phyloP scores from a whole-genome alignment of 2,329 filamentous ascomycete genomes.

The Paraphoma sp. region DNA sequence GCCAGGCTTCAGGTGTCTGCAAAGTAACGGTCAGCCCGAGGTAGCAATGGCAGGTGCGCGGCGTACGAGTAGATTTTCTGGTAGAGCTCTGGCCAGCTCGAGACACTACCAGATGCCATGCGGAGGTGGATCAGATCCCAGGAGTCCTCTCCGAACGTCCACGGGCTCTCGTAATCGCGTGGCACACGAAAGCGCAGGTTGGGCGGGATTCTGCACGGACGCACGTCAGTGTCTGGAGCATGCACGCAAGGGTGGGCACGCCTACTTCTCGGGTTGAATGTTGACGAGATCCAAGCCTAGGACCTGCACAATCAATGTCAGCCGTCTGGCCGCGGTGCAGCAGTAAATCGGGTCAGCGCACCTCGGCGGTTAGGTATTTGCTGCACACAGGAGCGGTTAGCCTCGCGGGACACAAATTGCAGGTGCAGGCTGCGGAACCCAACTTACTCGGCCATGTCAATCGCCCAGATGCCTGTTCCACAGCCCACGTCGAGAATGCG shows the following conservation, averaged over 20 bases:
- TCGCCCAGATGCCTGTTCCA: conserved; percentile 90
- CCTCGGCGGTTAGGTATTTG: conserved; percentile 63
- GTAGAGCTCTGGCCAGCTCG: conserved; percentile 78
- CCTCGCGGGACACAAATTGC: conserved; percentile 17
- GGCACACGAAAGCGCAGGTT: conserved; percentile 72
- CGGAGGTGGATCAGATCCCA: conserved; percentile 87
- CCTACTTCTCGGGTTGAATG: conserved; percentile 65
- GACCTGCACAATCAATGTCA: conserved; percentile 51
- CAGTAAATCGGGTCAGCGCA: conserved; percentile 27
- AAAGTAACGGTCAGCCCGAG: not conserved
- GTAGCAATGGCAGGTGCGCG: not conserved
- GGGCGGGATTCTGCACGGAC: conserved; percentile 67
- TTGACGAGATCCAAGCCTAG: conserved; percentile 67
- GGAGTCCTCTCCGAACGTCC: conserved; percentile 70
- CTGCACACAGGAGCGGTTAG: conserved; percentile 45
- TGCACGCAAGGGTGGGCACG: conserved; percentile 47
- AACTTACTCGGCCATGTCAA: conserved; percentile 80
- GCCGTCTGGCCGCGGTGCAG: conserved; percentile 27
- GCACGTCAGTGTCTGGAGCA: conserved; percentile 39
- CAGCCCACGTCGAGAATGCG: conserved; percentile 74
- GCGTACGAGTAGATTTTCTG: conserved; percentile 69
- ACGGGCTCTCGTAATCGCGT: conserved; percentile 79
- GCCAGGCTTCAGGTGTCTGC: conserved; percentile 77
- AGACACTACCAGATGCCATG: conserved; percentile 78
- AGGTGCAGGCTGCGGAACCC: conserved; percentile 17